These are phyloP conservation scores for Teratosphaeria nubilosa DNA, from an alignment of 2,329 filamentous ascomycete genomes.

Conservation along the genomic window DNA sequence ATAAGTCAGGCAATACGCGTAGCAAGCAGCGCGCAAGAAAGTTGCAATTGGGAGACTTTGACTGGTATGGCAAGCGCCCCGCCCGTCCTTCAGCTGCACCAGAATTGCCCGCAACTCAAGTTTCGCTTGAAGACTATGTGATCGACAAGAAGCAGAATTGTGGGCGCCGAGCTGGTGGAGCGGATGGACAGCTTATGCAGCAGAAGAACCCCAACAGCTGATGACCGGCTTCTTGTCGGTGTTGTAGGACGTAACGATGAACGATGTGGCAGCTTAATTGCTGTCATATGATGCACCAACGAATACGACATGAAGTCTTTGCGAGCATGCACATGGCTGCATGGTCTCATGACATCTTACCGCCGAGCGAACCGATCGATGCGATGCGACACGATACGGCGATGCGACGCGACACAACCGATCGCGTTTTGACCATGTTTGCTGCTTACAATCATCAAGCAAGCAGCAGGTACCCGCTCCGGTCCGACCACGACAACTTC, in stretches of 20 bases:
- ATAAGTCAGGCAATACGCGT: conserved; percentile 54
- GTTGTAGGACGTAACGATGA: conserved; percentile 21
- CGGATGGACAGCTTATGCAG: conserved; percentile 1
- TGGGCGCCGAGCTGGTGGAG: conserved; percentile 7
- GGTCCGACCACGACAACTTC: neutral
- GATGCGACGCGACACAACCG: neutral
- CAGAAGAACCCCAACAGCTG: conserved; percentile 12
- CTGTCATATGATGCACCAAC: neutral
- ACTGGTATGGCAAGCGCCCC: conserved; percentile 59
- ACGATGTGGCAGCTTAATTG: conserved; percentile 1
- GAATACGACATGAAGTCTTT: neutral
- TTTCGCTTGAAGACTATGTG: conserved; percentile 20
- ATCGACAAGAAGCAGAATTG: conserved; percentile 15
- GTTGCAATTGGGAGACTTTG: conserved; percentile 89
- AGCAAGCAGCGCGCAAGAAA: conserved; percentile 76
- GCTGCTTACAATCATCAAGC: neutral
- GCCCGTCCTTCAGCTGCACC: conserved; percentile 8
- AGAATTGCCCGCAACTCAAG: conserved; percentile 10
- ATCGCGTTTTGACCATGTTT: neutral
- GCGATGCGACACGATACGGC: neutral
- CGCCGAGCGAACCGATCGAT: neutral
- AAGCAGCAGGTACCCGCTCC: neutral
- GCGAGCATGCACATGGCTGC: neutral
- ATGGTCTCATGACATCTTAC: neutral
- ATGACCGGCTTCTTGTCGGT: conserved; percentile 11